These are phyloP conservation scores for Nitzschia sp. DNA, from an alignment of 108 stramenopile species.

Conservation along the genomic window DNA sequence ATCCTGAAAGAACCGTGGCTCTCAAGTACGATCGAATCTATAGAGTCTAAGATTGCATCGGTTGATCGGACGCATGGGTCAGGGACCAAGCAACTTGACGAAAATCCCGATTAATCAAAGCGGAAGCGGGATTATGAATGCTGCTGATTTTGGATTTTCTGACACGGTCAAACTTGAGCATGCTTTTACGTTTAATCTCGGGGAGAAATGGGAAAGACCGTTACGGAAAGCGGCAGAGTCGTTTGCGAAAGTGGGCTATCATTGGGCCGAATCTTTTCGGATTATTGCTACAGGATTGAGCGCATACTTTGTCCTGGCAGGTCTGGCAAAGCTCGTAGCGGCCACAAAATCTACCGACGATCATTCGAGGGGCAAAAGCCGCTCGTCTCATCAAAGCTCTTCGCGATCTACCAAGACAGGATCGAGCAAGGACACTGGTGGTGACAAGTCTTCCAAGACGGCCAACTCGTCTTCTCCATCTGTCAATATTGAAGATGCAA, in stretches of 20 bases:
- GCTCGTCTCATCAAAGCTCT: neutral
- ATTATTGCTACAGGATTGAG: conserved; percentile 3
- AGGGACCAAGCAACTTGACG: neutral
- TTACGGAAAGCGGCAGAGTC: conserved; percentile 7
- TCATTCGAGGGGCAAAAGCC: conserved; percentile 1
- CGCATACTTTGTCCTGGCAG: conserved; percentile 10
- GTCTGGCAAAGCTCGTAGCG: conserved; percentile 1
- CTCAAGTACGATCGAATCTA: no score
- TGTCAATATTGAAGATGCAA: conserved; percentile 1
- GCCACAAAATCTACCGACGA: conserved; percentile 11
- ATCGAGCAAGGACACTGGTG: neutral
- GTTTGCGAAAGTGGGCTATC: neutral
- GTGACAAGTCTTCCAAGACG: conserved; percentile 1
- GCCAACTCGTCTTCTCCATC: no score
- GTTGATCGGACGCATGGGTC: no score
- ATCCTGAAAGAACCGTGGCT: no score
- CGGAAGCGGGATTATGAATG: neutral
- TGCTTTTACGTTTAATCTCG: conserved; percentile 19
- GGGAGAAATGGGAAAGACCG: conserved; percentile 17
- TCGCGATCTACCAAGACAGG: neutral
- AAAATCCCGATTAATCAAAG: conserved; percentile 1
- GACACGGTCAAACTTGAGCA: conserved; percentile 24
- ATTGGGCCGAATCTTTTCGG: conserved; percentile 21
- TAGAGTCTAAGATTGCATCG: no score
- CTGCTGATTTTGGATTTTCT: neutral